Evolutionary conservation across 116 monocot genomes (phyloP), one percentile per base, ranked within the genome.

Genomic region (Phalaenopsis hybrid): DNA sequence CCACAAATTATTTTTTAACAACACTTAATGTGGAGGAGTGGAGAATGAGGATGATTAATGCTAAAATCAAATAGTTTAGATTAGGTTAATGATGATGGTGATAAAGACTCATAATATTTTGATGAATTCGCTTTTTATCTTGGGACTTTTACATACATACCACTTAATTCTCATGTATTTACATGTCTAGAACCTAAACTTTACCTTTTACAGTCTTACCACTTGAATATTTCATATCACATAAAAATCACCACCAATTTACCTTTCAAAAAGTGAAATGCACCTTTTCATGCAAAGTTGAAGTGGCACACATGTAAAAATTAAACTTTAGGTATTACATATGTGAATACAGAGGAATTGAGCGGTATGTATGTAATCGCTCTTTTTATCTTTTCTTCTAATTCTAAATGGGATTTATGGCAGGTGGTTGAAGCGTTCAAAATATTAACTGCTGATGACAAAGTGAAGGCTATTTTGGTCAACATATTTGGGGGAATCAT

Each of bases 381-480:
- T 44, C 33, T 20, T 15, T 16, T 3, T 55, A 31, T 16, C 55
- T 55, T 55, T 55, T 33, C 21, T 75, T 46, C n/a, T 3, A 21
- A 8, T 15, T 0, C 46, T 75, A 9, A 75, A 41, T 33, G 2
- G 41, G 25, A 43, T 25, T 43, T 31, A 6, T 78, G 65, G 50
- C 78, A 97, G 97, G 97, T 97, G 31, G 94, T 97, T 43, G 97
- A 97, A 88, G 97, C 94, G 79, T 97, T 97, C 83, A 97, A 97
- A 74, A 94, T 97, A 67, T 87, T 97, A 78, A 97, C 97, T 18
- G 79, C 97, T 43, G 97, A 97, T 85, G 95, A 97, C 21, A 97
- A 87, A 84, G 97, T 97, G 76, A 97, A 97, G 78, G 97, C 94
- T 23, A 97, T 97, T 82, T 82, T 97, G 82, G 97, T 97, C 33